Conservation (phyloP, 2,329 filamentous ascomycete species). For the Aspergillus aculeatinus region DNA sequence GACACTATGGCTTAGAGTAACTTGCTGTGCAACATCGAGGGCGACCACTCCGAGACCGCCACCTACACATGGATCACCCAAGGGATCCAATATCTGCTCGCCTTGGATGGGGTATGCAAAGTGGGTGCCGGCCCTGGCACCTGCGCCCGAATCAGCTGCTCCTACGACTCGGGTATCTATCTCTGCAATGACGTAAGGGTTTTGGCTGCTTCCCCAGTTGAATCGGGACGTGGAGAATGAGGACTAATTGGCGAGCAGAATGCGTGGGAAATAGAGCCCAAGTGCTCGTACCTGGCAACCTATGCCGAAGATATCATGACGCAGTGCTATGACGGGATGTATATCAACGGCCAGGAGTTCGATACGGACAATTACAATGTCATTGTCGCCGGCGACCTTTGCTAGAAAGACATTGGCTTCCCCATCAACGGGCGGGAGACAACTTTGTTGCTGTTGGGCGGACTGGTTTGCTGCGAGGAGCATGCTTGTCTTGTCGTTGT, state of each 20-base stretch:
- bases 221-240: not conserved
- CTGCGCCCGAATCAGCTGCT: slow-evolving; percentile 3
- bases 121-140: not conserved
- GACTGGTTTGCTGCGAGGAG: too few relatives aligned
- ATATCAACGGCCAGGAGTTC: slow-evolving; percentile 4
- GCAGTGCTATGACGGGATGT: not conserved
- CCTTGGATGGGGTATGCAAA: not conserved
- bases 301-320: slow-evolving; percentile 1
- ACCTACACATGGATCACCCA: not conserved
- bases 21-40: not conserved
- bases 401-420: not conserved
- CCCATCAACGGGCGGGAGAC: too few relatives aligned
- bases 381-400: not conserved
- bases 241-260: not conserved
- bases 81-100: not conserved
- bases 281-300: not conserved
- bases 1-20: not conserved
- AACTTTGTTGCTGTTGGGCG: too few relatives aligned
- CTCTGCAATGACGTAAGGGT: slow-evolving; percentile 4
- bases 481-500: too few relatives aligned
- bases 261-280: not conserved
- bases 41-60: not conserved
- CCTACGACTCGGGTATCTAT: not conserved
- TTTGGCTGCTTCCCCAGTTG: not conserved
- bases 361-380: not conserved